Percentiles rank a stretch among this genome's conserved stretches.
Conservation (phyloP, 2,329 filamentous ascomycete species). For the Lasiodiplodia theobromae region DNA sequence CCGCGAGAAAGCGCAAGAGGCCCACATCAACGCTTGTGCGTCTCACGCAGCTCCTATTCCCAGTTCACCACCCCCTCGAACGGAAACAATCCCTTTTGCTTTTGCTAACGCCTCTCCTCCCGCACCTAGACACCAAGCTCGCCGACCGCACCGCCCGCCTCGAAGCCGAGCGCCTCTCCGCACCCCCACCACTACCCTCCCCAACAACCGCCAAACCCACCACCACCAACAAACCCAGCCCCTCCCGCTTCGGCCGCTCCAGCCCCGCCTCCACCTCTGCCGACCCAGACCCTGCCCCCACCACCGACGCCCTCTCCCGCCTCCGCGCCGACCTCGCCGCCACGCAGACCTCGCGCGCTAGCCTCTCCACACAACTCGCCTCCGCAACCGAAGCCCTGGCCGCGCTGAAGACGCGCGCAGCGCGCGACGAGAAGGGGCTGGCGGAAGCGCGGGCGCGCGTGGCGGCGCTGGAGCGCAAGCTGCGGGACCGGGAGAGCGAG, state of each 20-base stretch:
- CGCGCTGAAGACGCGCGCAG: constrained; percentile 66
- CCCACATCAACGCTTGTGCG: constrained; percentile 82
- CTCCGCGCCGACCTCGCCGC: constrained; percentile 71
- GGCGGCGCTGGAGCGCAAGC: constrained; percentile 67
- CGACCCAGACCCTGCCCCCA: constrained; percentile 35
- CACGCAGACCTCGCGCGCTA: constrained; percentile 75
- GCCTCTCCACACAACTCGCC: constrained; percentile 70
- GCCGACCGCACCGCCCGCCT: constrained; percentile 51
- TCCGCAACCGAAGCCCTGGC: constrained; percentile 69
- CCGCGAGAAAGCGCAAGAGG: constrained; percentile 68
- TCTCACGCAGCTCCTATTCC: neutral
- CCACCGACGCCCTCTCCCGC: constrained; percentile 39
- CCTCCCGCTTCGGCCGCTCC: constrained; percentile 32
- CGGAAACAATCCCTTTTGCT: too few species aligned
- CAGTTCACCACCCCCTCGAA: neutral
- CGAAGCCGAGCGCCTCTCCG: constrained; percentile 37
- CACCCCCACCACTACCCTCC: constrained; percentile 34
- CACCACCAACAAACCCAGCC: constrained; percentile 11
- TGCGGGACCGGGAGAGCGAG: constrained; percentile 86
- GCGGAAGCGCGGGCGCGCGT: constrained; percentile 55
- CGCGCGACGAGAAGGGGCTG: constrained; percentile 61
- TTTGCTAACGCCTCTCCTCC: constrained; percentile 30
- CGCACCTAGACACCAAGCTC: constrained; percentile 50
- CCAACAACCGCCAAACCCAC: neutral
- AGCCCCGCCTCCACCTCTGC: constrained; percentile 37